Evolutionary conservation across 352 stramenopile genomes (phyloP), one percentile per base, ranked within the genome.

Genomic region (Blastocystis sp.): DNA sequence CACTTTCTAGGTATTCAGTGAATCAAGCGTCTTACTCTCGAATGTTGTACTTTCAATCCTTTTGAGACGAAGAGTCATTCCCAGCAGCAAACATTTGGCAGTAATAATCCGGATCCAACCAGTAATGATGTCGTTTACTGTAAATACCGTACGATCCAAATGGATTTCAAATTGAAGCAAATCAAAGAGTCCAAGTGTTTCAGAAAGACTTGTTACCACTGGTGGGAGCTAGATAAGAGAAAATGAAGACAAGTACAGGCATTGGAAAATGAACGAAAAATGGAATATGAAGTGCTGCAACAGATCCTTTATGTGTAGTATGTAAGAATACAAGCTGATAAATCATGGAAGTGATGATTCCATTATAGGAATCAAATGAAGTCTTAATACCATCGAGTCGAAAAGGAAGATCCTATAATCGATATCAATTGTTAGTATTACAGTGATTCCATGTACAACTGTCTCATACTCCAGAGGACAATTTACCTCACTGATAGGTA

Each of bases 61-160:
- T 46, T 24, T 12, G 12, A 75, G 37, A 49, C 11, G 21, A 16
- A 75, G 32, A 4, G 37, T 37, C 29, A 75, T 51, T 11, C n/a
- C 29, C 6, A 24, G 16, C 5, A 75, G 35, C 37, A 14, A n/a
- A 2, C 29, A 6, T 46, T 54, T 75, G 7, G 63, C 63, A 0
- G 11, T 6, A 3, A 75, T 6, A 54, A 75, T 75, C 29, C 37
- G 2, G 6, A 75, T 42, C 63, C 63, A 75, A 14, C 63, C 63
- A 1, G 63, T 75, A n/a, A 75, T 52, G 37, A 75, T 75, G 37
- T 75, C 63, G 35, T 75, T 75, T 0, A 75, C 63, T 27, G 32
- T 27, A 29, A 75, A 75, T 19, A 32, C 37, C 3, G 37, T 29
- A 46, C 63, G 29, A 42, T 75, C 39, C 19, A 75, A 19, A 75